Evolutionary conservation across 768 basidiomycete genomes (phyloP).

Genomic region (Boletus subparvulus): DNA sequence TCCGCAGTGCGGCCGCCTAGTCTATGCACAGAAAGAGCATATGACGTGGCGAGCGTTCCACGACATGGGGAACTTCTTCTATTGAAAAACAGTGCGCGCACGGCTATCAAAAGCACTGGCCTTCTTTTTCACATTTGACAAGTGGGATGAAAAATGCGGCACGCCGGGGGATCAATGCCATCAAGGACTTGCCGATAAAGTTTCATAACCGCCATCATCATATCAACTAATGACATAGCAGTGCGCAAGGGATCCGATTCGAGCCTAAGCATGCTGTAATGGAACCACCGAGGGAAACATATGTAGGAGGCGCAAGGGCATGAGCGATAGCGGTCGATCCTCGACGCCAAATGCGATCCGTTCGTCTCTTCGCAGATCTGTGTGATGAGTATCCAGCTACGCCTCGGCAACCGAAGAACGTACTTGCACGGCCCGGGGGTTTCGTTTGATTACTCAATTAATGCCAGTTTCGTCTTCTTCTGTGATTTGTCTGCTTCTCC

Average conservation of each 20-base stretch:
- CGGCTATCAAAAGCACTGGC: slow-evolving; percentile 26
- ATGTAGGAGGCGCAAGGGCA: slow-evolving; percentile 7
- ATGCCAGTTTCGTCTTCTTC: slow-evolving; percentile 27
- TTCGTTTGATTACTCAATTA: slow-evolving; percentile 26
- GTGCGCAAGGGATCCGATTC: slow-evolving; percentile 11
- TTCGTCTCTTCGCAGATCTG: slow-evolving; percentile 18
- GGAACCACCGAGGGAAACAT: slow-evolving; percentile 15
- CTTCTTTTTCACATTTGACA: slow-evolving; percentile 23
- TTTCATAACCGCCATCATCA: slow-evolving; percentile 30
- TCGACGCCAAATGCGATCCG: slow-evolving; percentile 11
- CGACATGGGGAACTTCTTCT: slow-evolving; percentile 18
- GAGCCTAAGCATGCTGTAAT: slow-evolving; percentile 23
- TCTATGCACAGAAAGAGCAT: slow-evolving; percentile 5
- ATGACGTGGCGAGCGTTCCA: slow-evolving; percentile 25
- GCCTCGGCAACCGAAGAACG: slow-evolving; percentile 22
- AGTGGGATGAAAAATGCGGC: slow-evolving; percentile 20
- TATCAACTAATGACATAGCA: slow-evolving; percentile 24
- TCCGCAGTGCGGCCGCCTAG: slow-evolving; percentile 27
- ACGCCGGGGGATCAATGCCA: slow-evolving; percentile 27
- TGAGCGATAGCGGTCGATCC: slow-evolving; percentile 21
- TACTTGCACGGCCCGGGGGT: slow-evolving; percentile 8
- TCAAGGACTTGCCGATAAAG: slow-evolving; percentile 25
- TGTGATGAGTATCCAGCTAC: slow-evolving; percentile 7
- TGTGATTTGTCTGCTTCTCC: slow-evolving; percentile 14
- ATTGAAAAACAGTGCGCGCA: slow-evolving; percentile 11